Base-by-base conservation (phyloP, 2,329 filamentous ascomycete species). In the Fusarium mangiferae region DNA sequence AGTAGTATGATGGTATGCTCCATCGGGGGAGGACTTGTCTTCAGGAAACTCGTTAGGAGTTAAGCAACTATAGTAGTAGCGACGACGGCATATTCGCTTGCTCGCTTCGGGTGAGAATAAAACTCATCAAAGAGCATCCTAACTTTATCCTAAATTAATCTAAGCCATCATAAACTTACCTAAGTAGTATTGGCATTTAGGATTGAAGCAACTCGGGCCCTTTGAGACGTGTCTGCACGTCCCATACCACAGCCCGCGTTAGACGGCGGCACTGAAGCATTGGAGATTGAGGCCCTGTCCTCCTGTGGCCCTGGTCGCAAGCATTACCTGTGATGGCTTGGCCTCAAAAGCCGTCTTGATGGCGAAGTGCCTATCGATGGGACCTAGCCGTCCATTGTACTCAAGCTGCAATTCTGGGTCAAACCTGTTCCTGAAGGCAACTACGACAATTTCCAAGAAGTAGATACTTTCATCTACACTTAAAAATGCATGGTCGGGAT, bases 181-280 rank as follows among this genome's bases (percentile, higher is more conserved):
- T 28, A 48, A 46, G 13, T 7, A 28, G 15, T 6, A 22, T 3
- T 3, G 18, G 45, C 26, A 48, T 4, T 48, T 22, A 14, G 9
- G 45, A 48, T 11, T 5, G 26, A 28, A 28, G 26, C 15, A 10
- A 28, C 20, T 5, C 26, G 0, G 18, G 26, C 13, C 44, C 45
- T 22, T 22, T 22, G 6, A 18, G 44, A 1, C 5, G 2, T 9
- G 18, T 9, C 2, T 10, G 4, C 14, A 4, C 44, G 12, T 26
- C 42, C 20, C 7, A 20, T 44, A 26, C 45, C 45, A 22, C 26
- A 14, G 14, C 9, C 13, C 6, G 7, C 44, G 7, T 7, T 22
- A 13, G 0, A 22, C 5, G 9, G 30, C 20, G 7, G 7, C 6
- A 12, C 17, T 48, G 45, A 48, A 30, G 26, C 20, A 48, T 20